Evolutionary conservation across 768 basidiomycete genomes (phyloP).

Genomic region (Mycena albidolilacea): DNA sequence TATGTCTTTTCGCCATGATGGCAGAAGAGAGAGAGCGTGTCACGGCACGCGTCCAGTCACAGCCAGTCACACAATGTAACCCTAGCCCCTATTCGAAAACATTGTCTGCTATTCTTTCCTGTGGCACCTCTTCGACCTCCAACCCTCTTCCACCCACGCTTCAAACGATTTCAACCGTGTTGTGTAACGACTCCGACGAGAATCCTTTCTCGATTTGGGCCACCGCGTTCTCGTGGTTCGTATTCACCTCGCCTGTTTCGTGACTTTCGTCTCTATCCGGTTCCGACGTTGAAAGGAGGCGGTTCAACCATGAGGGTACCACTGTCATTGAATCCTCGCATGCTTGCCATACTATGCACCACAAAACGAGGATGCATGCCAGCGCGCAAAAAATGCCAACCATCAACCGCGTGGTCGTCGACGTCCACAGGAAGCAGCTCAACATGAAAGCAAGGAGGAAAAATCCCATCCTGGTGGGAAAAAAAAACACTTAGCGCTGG

Average conservation of each 20-base stretch:
- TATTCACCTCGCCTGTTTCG: neutral
- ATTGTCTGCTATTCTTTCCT: too few relatives aligned
- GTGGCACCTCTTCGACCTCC: too few relatives aligned
- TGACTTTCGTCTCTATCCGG: too few relatives aligned
- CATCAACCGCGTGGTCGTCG: constrained; percentile 44
- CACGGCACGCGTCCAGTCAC: too few relatives aligned
- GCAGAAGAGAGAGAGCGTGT: too few relatives aligned
- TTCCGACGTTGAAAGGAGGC: neutral
- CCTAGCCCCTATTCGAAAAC: too few relatives aligned
- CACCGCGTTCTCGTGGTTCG: neutral
- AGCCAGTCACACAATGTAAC: too few relatives aligned
- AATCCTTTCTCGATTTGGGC: neutral
- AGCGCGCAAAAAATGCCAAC: constrained; percentile 45
- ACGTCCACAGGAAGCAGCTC: constrained; percentile 48
- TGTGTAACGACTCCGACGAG: neutral
- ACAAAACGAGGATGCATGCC: constrained; percentile 44
- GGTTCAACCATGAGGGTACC: constrained; percentile 1
- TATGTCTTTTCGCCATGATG: constrained; percentile 16
- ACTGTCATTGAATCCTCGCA: neutral
- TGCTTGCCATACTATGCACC: constrained; percentile 42
- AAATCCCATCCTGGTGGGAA: constrained; percentile 47
- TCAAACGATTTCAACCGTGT: constrained; percentile 13
- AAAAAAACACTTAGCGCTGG: neutral
- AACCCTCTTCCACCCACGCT: too few relatives aligned
- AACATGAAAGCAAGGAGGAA: constrained; percentile 51